Evolutionary conservation across 352 stramenopile species (phyloP).

Genomic region (Aphanomyces stellatus): DNA sequence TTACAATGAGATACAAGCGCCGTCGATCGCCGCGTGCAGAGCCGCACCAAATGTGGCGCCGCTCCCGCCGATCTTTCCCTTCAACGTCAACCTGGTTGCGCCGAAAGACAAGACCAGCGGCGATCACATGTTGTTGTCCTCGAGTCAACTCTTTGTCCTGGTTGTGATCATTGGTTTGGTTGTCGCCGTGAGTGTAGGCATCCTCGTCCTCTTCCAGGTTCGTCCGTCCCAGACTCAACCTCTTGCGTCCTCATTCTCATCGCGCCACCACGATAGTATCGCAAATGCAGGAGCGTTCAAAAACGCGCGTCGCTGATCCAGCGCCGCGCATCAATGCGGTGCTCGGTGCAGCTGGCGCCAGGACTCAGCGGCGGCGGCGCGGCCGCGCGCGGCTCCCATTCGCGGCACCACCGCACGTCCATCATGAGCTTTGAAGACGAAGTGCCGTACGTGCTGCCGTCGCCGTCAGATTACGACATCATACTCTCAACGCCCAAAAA

Average conservation of each 20-base stretch:
- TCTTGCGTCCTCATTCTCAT: neutral
- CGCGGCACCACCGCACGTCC: neutral
- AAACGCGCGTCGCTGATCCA: neutral
- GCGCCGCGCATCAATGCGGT: neutral
- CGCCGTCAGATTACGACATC: neutral
- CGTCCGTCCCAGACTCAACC: neutral
- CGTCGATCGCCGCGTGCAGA: too few relatives aligned
- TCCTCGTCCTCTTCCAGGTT: neutral
- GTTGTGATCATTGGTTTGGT: neutral
- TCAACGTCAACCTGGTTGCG: neutral
- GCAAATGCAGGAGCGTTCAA: neutral
- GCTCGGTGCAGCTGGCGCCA: neutral
- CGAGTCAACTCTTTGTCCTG: neutral
- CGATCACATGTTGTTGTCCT: neutral
- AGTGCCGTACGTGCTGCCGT: neutral
- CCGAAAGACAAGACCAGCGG: neutral
- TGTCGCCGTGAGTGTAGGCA: neutral
- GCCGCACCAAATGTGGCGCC: neutral
- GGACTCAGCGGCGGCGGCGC: too few relatives aligned
- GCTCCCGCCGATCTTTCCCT: neutral
- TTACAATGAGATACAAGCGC: too few relatives aligned
- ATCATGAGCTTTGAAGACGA: neutral
- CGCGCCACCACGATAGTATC: neutral
- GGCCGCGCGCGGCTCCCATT: neutral
- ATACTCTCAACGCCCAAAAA: neutral